phyloP scores from a whole-genome alignment of 495 filamentous ascomycete genomes.

The Penicillium riverlandense region DNA sequence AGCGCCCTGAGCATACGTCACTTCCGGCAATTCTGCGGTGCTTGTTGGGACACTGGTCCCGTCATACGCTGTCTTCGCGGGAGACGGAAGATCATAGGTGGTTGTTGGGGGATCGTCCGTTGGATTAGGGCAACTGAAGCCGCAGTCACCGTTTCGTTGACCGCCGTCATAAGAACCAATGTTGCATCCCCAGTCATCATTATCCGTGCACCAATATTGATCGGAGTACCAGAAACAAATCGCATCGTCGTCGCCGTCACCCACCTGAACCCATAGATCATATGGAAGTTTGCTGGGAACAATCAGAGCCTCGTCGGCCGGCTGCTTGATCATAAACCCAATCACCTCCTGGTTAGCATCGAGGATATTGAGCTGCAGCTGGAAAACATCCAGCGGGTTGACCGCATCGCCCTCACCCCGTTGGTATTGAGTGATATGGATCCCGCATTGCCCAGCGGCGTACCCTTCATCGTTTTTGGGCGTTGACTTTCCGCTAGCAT shows the following conservation, averaged over 20 bases:
- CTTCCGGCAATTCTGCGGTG: too few relatives aligned
- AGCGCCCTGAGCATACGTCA: too few relatives aligned
- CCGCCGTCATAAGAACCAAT: neutral
- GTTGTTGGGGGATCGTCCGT: too few relatives aligned
- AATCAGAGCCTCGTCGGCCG: neutral
- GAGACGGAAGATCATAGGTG: too few relatives aligned
- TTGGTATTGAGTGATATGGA: neutral
- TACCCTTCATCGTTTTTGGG: neutral
- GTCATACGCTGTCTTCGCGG: too few relatives aligned
- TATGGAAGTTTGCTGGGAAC: neutral
- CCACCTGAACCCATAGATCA: neutral
- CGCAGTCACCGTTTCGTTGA: neutral
- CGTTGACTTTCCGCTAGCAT: neutral
- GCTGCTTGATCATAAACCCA: neutral
- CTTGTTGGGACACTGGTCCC: too few relatives aligned
- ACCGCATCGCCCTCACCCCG: neutral
- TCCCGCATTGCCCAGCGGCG: neutral
- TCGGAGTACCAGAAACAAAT: neutral
- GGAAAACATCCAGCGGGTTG: neutral
- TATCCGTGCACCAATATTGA: neutral
- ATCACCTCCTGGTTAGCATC: neutral
- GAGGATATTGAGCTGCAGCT: neutral
- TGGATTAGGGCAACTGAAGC: neutral
- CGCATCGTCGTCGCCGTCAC: neutral
- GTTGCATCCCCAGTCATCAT: neutral